Percentiles rank a stretch among this genome's conserved stretches.
phyloP scores from a whole-genome alignment of 257 asterid species.

The Solanum ossicruentum region DNA sequence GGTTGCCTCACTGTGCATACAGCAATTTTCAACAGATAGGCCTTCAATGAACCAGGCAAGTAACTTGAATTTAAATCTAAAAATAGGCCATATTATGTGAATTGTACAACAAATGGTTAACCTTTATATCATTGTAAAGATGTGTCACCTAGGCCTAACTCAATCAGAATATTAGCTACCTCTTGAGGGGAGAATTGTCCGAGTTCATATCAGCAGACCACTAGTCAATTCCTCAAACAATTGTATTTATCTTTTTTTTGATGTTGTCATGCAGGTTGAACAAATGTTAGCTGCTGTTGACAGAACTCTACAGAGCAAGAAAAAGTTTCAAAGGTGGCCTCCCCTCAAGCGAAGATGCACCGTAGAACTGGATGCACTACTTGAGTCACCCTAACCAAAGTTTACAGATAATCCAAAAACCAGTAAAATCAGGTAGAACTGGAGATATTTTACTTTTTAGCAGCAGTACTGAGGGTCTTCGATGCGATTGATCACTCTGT shows the following conservation, averaged over 20 bases:
- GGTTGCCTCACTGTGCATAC: slow-evolving; percentile 73
- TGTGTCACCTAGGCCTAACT: no score
- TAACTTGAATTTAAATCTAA: not conserved
- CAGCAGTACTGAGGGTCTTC: not conserved
- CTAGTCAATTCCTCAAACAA: no score
- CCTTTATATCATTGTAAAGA: not conserved
- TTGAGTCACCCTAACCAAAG: slow-evolving; percentile 13
- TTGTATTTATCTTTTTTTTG: not conserved
- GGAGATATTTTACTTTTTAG: not conserved
- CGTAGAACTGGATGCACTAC: slow-evolving; percentile 12
- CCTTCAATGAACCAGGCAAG: slow-evolving; percentile 87
- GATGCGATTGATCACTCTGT: not conserved
- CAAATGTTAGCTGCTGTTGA: slow-evolving; percentile 69
- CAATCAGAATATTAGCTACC: no score
- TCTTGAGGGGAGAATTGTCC: no score
- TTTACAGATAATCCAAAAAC: not conserved
- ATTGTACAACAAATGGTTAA: not conserved
- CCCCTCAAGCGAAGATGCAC: slow-evolving; percentile 46
- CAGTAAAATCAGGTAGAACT: slow-evolving; percentile 6
- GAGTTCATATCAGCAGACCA: no score
- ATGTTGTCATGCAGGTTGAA: slow-evolving; percentile 32
- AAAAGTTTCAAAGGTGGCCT: slow-evolving; percentile 61
- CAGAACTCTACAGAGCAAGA: slow-evolving; percentile 40
- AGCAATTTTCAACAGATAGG: slow-evolving; percentile 54
- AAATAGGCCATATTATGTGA: not conserved